Evolutionary conservation across 78 protist species (phyloP), one percentile per base, ranked within the genome.

Genomic region (Mastigamoeba balamuthi): DNA sequence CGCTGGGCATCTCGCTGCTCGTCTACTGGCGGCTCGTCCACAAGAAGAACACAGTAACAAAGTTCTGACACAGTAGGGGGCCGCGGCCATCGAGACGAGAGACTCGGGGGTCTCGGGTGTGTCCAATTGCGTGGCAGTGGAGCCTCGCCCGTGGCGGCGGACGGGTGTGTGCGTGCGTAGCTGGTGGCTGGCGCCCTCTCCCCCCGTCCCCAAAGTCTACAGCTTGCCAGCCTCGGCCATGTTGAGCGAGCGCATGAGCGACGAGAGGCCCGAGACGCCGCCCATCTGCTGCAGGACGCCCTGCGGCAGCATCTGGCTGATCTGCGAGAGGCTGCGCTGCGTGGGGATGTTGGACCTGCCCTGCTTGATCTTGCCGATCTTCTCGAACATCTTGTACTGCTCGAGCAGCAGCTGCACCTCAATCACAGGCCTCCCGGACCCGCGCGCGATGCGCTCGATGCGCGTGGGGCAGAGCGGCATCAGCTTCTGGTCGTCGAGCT

Each of bases 271-370:
- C 63, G 81, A 79, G 52, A 41, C 41, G 8, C 97, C 96, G 28
- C 93, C 94, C 87, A 95, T 81, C 79, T 94, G 91, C 81, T 84
- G 52, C 66, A 95, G 82, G 74, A 93, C 69, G 69, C 74, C 76
- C 27, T 93, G 94, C 73, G 90, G 87, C 29, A 95, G 75, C 89
- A 83, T 74, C 63, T 75, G 79, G 25, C 79, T 66, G 43, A 97
- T 74, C 69, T 87, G 81, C 67, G 58, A 66, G 39, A 71, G 33
- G 58, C 66, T 67, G 39, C 53, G 71, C 40, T 48, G 64, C 28
- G 66, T 73, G 67, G 64, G 78, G 6, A 48, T n/a, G 38, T 52
- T 35, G 41, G 37, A 6, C 25, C 72, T 7, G 28, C 70, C 52
- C 6, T 35, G 52, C 43, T 48, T 81, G 7, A 72, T 63, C 30